These are phyloP conservation scores for Fraxinus velutina DNA, from an alignment of 305 asterid genomes.

Conservation along the genomic window DNA sequence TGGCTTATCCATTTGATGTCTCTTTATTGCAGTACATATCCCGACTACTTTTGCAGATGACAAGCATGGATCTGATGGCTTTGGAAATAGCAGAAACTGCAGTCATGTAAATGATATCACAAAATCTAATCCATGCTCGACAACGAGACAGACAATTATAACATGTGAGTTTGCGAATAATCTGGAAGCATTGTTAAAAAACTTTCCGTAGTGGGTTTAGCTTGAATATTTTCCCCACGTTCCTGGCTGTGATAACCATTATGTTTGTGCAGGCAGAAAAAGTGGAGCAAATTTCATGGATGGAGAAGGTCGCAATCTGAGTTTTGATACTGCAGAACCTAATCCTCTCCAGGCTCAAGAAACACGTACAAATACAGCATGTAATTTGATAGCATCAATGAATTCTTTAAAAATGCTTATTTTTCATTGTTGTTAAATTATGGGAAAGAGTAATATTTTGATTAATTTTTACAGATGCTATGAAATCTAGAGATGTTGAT, in stretches of 20 bases:
- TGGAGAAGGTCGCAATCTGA: not conserved
- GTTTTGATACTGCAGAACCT: not conserved
- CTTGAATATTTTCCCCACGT: not conserved
- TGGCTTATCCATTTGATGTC: not conserved
- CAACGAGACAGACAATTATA: no score
- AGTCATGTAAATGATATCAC: not conserved
- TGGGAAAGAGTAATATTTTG: not conserved
- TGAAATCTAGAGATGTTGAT: not conserved
- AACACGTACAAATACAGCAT: not conserved
- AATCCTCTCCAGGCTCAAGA: not conserved
- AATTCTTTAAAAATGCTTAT: not conserved
- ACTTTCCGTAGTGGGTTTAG: not conserved
- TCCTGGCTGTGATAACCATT: not conserved
- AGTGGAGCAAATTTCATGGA: not conserved
- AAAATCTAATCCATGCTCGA: not conserved
- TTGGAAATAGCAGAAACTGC: not conserved
- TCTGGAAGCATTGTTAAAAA: not conserved
- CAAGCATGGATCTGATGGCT: not conserved
- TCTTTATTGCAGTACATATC: not conserved
- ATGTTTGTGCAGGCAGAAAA: not conserved
- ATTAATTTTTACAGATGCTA: constrained; percentile 24
- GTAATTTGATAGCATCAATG: not conserved
- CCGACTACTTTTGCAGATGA: not conserved
- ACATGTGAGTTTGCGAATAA: not conserved
- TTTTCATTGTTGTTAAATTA: not conserved